Evolutionary conservation across 2,329 filamentous ascomycete species (phyloP), one percentile per base, ranked within the genome.

Genomic region (Colletotrichum lupini): DNA sequence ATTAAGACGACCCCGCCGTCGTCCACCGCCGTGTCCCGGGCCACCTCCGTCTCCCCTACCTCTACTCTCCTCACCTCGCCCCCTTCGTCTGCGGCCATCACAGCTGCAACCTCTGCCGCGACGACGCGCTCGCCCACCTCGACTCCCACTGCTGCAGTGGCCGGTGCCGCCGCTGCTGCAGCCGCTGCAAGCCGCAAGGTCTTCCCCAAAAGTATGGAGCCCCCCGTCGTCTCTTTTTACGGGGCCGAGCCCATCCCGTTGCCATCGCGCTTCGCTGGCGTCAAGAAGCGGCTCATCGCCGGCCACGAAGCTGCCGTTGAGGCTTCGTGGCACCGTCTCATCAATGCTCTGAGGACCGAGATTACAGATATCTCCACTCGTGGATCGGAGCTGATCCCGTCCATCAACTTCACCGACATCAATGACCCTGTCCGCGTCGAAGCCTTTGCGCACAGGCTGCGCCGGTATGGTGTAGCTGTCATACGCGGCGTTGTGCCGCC

Each of bases 221-320:
- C 74, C 24, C 87, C 87, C 22, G 85, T 89, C 62, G 80, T 89
- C 60, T 89, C 87, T 1, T 90, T 90, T 75, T 90, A 89, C 84
- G 88, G 88, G 78, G 85, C 86, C 16, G 86, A 89, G 76, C 77
- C 82, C 32, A 77, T 80, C 19, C 81, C 81, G 58, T 79, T 87
- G 2, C 83, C 84, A 16, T 71, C 77, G 58, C 81, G 84, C 3
- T 86, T 86, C 66, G 82, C 83, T 12, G 77, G 80, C 22, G 78
- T 86, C 66, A 87, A 87, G 73, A 76, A 78, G 42, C 77, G 78
- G 28, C 77, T 87, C 46, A 79, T 85, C 16, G 76, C 76, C 24
- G 83, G 83, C 24, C 82, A 82, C 73, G 82, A 85, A 69, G 75
- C 79, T 6, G 78, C 79, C 35, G 75, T 87, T 8, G 77, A 77